Evolutionary conservation across 177 flowering plant species (phyloP).

Genomic region (Tripterygium wilfordii): DNA sequence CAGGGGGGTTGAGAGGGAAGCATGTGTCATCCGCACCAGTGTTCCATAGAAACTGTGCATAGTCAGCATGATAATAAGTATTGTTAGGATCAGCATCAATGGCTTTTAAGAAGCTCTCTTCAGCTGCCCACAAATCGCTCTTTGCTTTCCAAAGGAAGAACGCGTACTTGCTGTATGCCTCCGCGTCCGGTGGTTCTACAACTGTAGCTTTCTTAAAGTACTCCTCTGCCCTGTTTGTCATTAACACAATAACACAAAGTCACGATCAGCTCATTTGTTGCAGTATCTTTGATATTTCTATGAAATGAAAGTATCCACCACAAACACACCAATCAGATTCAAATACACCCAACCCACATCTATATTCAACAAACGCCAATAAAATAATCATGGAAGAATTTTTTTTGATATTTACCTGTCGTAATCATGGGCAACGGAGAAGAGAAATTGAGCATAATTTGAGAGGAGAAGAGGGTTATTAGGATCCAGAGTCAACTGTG

Average conservation of each 20-base stretch:
- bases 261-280: no score
- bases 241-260: neutral
- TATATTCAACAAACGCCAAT: no score
- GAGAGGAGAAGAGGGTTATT: slow-evolving; percentile 47
- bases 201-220: slow-evolving; percentile 67
- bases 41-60: slow-evolving; percentile 87
- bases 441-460: slow-evolving; percentile 70
- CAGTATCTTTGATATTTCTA: no score
- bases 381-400: neutral
- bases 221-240: slow-evolving; percentile 70
- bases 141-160: slow-evolving; percentile 67
- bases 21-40: slow-evolving; percentile 93
- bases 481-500: slow-evolving; percentile 40
- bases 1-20: slow-evolving; percentile 39
- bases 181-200: slow-evolving; percentile 67
- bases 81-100: slow-evolving; percentile 72
- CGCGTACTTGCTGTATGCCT: slow-evolving; percentile 65
- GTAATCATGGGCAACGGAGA: slow-evolving; percentile 45
- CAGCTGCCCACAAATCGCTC: slow-evolving; percentile 77
- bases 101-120: slow-evolving; percentile 74
- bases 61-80: slow-evolving; percentile 52
- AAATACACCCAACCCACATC: no score
- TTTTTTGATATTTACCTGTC: slow-evolving; percentile 40
- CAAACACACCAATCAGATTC: no score
- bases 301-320: no score